Conservation (phyloP, 805 yeast genomes). For the Wickerhamiella domercqiae region DNA sequence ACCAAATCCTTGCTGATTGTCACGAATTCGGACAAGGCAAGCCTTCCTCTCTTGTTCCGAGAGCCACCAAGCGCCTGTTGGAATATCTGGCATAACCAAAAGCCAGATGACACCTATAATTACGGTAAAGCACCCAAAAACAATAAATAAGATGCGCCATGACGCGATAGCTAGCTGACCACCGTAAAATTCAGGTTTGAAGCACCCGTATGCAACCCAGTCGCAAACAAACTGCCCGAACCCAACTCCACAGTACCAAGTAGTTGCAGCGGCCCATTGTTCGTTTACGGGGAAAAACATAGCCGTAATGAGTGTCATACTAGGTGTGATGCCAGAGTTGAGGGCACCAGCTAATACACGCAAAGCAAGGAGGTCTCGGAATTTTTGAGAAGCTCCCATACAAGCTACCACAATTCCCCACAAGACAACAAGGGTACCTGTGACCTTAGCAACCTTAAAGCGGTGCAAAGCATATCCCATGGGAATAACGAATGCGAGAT, state of each 20-base stretch:
- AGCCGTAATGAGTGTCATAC: too few species aligned
- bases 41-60: constrained; percentile 30
- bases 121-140: constrained; percentile 40
- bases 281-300: constrained; percentile 30
- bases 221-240: constrained; percentile 30
- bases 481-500: constrained; percentile 40
- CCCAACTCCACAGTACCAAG: constrained; percentile 27
- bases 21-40: constrained; percentile 36
- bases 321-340: too few species aligned
- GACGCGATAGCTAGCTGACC: constrained; percentile 20
- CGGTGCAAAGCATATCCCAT: constrained; percentile 33
- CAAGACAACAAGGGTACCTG: constrained; percentile 31
- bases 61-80: constrained; percentile 32
- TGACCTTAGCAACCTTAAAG: constrained; percentile 39
- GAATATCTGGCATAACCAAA: constrained; percentile 34
- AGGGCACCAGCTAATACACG: too few species aligned
- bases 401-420: constrained; percentile 49
- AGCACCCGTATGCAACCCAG: constrained; percentile 32
- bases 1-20: constrained; percentile 42
- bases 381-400: too few species aligned
- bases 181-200: too few species aligned
- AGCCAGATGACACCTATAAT: constrained; percentile 18
- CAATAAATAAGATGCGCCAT: constrained; percentile 40
- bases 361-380: too few species aligned
- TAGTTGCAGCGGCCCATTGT: constrained; percentile 23